Evolutionary conservation across 495 filamentous ascomycete species (phyloP).

Genomic region (Daldinia grandis): DNA sequence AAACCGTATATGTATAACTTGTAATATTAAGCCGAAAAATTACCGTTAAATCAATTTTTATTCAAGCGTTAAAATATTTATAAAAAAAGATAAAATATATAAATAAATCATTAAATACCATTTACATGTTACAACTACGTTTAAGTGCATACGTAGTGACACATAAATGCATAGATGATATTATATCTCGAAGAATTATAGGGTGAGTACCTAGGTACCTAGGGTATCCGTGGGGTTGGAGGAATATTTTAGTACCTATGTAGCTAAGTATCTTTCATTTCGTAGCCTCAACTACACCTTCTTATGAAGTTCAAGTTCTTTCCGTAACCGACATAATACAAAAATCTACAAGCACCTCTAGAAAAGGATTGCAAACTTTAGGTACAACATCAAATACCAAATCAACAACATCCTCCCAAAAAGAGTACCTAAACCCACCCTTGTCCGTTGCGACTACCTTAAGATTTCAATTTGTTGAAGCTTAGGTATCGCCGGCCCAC

Average conservation of each 20-base stretch:
- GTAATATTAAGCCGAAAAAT: too few species aligned
- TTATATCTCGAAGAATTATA: neutral
- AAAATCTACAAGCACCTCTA: neutral
- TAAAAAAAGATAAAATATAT: too few species aligned
- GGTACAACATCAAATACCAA: too few species aligned
- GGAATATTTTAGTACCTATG: too few species aligned
- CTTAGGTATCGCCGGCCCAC: conserved; percentile 6
- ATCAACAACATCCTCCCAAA: neutral
- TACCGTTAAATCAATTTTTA: too few species aligned
- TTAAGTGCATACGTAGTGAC: neutral
- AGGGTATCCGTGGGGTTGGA: neutral
- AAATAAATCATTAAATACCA: too few species aligned
- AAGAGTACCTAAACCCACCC: neutral
- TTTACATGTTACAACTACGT: too few species aligned
- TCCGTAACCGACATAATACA: too few species aligned
- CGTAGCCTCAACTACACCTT: neutral
- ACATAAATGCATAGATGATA: neutral
- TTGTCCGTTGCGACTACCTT: conserved; percentile 1
- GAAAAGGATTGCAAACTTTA: neutral
- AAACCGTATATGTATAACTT: too few species aligned
- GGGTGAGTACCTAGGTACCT: neutral
- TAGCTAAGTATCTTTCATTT: too few species aligned
- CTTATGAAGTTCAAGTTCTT: neutral
- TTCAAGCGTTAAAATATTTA: too few species aligned
- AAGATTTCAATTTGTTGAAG: conserved; percentile 7